A percentile compares a stretch with the other conserved stretches of the same genome.
These are phyloP conservation scores for Periconia sp. DNA, from an alignment of 2,329 filamentous ascomycete species.

Conservation along the genomic window DNA sequence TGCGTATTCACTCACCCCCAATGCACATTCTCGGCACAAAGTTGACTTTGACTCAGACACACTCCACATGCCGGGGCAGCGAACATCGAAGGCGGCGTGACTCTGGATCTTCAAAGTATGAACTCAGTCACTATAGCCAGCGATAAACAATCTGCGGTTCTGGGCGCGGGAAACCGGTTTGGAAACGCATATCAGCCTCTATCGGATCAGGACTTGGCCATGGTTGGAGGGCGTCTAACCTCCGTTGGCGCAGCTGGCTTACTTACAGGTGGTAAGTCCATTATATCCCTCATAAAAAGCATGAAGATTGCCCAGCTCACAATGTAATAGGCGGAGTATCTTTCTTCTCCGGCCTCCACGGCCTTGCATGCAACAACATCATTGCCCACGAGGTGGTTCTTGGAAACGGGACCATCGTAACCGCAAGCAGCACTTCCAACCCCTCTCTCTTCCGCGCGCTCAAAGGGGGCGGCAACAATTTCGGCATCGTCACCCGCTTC, in stretches of 20 bases:
- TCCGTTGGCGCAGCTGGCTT: constrained; percentile 26
- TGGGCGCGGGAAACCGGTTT: constrained; percentile 29
- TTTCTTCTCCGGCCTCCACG: constrained; percentile 29
- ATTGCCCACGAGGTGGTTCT: constrained; percentile 36
- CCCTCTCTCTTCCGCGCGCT: constrained; percentile 28
- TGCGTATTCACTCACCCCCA: constrained; percentile 2
- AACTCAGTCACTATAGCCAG: constrained; percentile 21
- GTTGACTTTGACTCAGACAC: constrained; percentile 12
- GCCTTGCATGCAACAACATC: constrained; percentile 32
- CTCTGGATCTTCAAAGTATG: constrained; percentile 28
- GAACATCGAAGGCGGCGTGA: constrained; percentile 30
- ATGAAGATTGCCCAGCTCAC: background rate
- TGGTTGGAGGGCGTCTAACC: constrained; percentile 24
- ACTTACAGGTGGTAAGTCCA: constrained; percentile 22
- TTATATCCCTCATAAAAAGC: background rate
- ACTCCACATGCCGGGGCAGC: constrained; percentile 24
- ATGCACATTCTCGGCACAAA: background rate
- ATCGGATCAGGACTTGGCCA: constrained; percentile 20
- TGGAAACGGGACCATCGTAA: constrained; percentile 31
- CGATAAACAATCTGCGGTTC: constrained; percentile 18
- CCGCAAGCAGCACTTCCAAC: constrained; percentile 26
- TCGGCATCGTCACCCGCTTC: constrained; percentile 34
- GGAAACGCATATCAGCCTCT: constrained; percentile 23
- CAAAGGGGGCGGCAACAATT: constrained; percentile 35
- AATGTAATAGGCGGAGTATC: constrained; percentile 27